Conservation (phyloP, 352 stramenopile species). For the Phytopythium ostracodes region DNA sequence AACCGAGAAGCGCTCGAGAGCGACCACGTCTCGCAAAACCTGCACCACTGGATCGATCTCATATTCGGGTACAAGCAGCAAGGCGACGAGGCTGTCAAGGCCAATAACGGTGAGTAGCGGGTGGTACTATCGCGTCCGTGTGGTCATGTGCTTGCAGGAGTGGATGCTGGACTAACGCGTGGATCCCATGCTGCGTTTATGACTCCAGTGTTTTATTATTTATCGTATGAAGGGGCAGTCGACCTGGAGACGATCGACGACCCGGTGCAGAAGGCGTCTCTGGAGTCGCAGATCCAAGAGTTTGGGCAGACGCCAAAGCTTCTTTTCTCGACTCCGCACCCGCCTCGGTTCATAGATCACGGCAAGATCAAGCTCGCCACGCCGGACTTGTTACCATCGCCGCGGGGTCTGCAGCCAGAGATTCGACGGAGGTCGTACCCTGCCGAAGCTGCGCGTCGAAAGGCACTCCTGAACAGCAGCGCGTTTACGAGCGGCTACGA, state of each 20-base stretch:
- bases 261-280: conserved; percentile 88
- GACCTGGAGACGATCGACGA: conserved; percentile 84
- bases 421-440: conserved; percentile 19
- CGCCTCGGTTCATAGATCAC: conserved; percentile 41
- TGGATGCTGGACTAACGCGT: background rate
- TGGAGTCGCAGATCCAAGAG: conserved; percentile 92
- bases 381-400: conserved; percentile 44
- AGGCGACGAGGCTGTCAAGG: conserved; percentile 84
- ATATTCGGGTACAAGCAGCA: conserved; percentile 98
- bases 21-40: conserved; percentile 92
- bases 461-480: conserved; percentile 8
- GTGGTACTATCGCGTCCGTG: background rate
- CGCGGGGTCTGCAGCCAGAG: conserved; percentile 18
- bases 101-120: conserved; percentile 60
- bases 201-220: conserved; percentile 86
- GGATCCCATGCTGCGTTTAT: conserved; percentile 1
- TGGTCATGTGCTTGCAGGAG: conserved; percentile 6
- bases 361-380: conserved; percentile 46
- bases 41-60: conserved; percentile 98
- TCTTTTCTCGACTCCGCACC: conserved; percentile 72
- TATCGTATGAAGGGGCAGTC: conserved; percentile 85
- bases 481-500: conserved; percentile 27
- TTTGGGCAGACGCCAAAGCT: conserved; percentile 89
- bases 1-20: conserved; percentile 95
- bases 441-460: background rate